Conservation (phyloP, 495 filamentous ascomycete species). For the Penicillium parvum region DNA sequence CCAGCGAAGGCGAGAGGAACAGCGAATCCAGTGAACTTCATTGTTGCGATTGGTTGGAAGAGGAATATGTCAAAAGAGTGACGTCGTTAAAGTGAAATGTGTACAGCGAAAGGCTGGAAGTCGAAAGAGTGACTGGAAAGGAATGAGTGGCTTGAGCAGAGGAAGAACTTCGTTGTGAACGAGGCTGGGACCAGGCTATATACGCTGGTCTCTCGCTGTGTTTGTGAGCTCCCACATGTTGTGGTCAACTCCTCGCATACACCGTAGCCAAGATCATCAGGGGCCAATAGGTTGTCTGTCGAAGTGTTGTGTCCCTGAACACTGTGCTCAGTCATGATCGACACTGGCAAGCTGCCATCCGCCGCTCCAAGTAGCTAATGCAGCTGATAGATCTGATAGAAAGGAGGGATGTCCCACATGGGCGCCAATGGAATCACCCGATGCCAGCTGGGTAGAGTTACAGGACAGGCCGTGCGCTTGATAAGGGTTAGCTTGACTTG, state of each 20-base stretch:
- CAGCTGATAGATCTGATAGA: background rate
- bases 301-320: slow-evolving; percentile 3
- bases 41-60: slow-evolving; percentile 14
- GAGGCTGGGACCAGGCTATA: slow-evolving; percentile 17
- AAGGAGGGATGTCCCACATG: slow-evolving; percentile 15
- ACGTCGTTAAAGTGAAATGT: background rate
- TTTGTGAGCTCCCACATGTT: slow-evolving; percentile 12
- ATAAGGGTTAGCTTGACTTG: slow-evolving; percentile 4
- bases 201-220: slow-evolving; percentile 10
- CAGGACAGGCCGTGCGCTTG: background rate
- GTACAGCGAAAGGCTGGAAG: slow-evolving; percentile 1
- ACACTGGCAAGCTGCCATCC: slow-evolving; percentile 5
- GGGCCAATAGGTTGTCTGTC: slow-evolving; percentile 9
- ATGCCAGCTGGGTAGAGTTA: background rate
- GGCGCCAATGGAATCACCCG: slow-evolving; percentile 9
- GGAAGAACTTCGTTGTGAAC: background rate
- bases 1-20: slow-evolving; percentile 20
- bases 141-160: slow-evolving; percentile 21
- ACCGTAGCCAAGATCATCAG: slow-evolving; percentile 10
- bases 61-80: slow-evolving; percentile 2
- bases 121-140: slow-evolving; percentile 25
- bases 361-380: slow-evolving; percentile 2
- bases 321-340: slow-evolving; percentile 11
- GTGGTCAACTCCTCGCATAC: slow-evolving; percentile 16
- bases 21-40: slow-evolving; percentile 45